Evolutionary conservation across 2,329 filamentous ascomycete genomes (phyloP), one percentile per base, ranked within the genome.

Genomic region (Cercospora sp.): DNA sequence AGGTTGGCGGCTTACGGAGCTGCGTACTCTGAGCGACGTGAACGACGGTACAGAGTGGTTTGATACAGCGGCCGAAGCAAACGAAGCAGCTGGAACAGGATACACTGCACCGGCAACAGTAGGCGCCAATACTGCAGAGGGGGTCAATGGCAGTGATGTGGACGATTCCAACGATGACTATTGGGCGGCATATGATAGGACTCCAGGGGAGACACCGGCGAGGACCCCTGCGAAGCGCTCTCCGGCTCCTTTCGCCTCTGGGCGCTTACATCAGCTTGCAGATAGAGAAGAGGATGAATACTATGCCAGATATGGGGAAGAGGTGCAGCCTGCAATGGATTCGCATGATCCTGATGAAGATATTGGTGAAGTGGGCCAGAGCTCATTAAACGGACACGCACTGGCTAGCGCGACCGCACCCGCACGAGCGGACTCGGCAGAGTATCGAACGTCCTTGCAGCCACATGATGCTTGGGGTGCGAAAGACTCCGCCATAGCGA

Each of bases 321-420:
- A 87, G 70, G 91, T 94, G 8, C 91, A 94, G 77, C 91, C 91
- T 2, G 91, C 91, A 34, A 88, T 94, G 84, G 92, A 94, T 79
- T 88, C 88, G 66, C 89, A 94, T 77, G 91, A 94, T 72, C 91
- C 91, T n/a, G 90, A 93, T 73, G 91, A 93, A 80, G 89, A 85
- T 60, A 77, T 82, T 53, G 75, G 83, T 1, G 82, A 81, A 13
- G 72, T 77, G 9, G 78, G 82, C 53, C 80, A 84, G 18, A 86
- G 86, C 5, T 87, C 86, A 0, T 78, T 89, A 34, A 82, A 84
- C 57, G 87, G 87, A 26, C 80, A 87, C 66, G 78, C 83, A 5
- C 76, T 88, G 16, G 63, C 78, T 12, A 64, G 55, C 21, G 61
- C 59, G 37, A 24, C 40, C 51, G 61, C 61, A 26, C 32, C 66